phyloP scores from a whole-genome alignment of 306 rosid genomes.

The Nissolia schottii region DNA sequence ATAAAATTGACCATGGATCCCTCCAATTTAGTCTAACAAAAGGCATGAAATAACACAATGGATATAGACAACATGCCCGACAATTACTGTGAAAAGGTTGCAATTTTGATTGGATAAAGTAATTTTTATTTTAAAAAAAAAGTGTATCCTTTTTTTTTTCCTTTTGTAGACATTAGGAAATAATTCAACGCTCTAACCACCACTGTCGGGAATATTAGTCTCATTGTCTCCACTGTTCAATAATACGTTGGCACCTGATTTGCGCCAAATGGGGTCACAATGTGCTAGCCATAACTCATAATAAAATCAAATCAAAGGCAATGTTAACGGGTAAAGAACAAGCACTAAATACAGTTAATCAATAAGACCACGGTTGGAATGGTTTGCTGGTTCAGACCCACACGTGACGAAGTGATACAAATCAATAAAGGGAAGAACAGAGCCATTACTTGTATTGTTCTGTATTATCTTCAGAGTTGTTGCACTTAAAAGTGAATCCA shows the following conservation, averaged over 20 bases:
- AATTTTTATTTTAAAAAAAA: constrained; percentile 11
- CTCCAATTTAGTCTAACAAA: constrained; percentile 19
- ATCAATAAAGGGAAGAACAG: constrained; percentile 1
- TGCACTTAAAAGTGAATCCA: not conserved
- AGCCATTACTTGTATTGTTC: not conserved
- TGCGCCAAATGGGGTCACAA: constrained; percentile 23
- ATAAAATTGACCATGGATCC: not conserved
- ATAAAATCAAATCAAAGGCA: constrained; percentile 46
- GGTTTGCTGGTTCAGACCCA: constrained; percentile 21
- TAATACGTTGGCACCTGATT: not conserved
- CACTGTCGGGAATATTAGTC: constrained; percentile 22
- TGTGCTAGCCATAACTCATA: not conserved
- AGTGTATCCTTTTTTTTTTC: constrained; percentile 10
- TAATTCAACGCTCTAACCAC: constrained; percentile 22
- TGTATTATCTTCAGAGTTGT: constrained; percentile 7
- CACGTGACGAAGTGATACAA: not conserved
- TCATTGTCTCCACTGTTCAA: not conserved
- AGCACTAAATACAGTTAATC: not conserved
- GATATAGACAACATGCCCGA: not conserved
- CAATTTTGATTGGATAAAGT: constrained; percentile 21
- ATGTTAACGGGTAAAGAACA: constrained; percentile 17
- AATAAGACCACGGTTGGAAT: not conserved
- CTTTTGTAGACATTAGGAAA: not conserved
- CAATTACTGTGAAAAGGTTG: constrained; percentile 5
- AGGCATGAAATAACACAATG: not conserved